Evolutionary conservation across 805 yeast species (phyloP), one percentile per base, ranked within the genome.

Genomic region (Ogataea thermomethanolica): DNA sequence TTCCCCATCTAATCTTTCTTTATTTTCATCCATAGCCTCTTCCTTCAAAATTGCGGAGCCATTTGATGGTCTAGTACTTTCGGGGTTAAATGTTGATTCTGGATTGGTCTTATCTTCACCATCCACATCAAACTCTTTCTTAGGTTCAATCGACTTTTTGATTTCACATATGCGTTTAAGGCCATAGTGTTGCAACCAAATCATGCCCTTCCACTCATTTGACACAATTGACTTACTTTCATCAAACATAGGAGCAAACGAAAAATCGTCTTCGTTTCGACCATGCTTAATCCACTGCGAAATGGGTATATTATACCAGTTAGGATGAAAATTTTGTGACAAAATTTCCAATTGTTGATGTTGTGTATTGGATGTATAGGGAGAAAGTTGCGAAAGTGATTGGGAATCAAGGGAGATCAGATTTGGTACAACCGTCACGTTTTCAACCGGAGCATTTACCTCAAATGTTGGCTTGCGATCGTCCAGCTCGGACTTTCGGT

Each of bases 401-500:
- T 71, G 70, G 8, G 76, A 46, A 1, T 64, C 57, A 17, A 61
- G 46, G 3, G 61, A 45, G 3, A 46, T 44, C 12, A 57, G 64
- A 48, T 67, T 70, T 7, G 96, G 93, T 20, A 87, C 64, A 1
- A 87, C 77, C 45, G 79, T 80, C 24, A 89, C 69, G n/a, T 79
- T 57, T 33, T 73, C 70, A 54, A 85, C 81, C 10, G 81, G 81
- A 13, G 45, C 33, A 4, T 32, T 35, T 23, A 80, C 81, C 8
- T 86, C 87, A 4, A 84, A 71, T 2, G 73, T 64, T 2, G 84
- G 76, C 35, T 78, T 80, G 46, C 95, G 77, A 32, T 81, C 76
- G 57, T 93, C 98, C 37, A 89, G 63, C 14, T 74, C 66, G 0
- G 97, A 86, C 53, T 78, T 83, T 22, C 76, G 72, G 25, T 76